Evolutionary conservation across 345 rosid species (phyloP), one percentile per base, ranked within the genome.

Genomic region (Streptanthus diversifolius): DNA sequence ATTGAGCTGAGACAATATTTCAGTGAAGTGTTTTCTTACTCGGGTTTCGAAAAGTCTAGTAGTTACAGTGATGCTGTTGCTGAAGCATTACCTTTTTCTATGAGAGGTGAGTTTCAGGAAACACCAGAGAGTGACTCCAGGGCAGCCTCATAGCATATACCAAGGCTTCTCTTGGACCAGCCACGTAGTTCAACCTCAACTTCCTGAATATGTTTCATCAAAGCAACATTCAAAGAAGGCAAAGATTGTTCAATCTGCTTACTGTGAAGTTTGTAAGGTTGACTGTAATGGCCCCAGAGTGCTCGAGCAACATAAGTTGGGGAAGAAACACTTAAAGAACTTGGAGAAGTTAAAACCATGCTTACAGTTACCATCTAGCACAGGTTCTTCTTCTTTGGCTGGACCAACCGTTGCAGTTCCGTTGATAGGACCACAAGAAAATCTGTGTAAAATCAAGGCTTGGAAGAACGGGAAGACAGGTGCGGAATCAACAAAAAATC

Each of bases 381-480:
- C 5, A 2, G 1, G 27, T 41, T 5, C 19, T 45, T 41, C 35
- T 29, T 21, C 66, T 47, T 44, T 48, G 51, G 4, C 43, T 30
- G 64, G 71, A 72, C 53, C 68, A 15, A n/a, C 76, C 7, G 8
- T 53, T 25, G 13, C 62, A 54, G 37, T 11, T 15, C 75, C 79
- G 14, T 36, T 69, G 22, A 79, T 64, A 12, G 83, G 85, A 41
- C 84, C 77, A 17, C 70, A 49, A 30, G 74, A 66, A 48, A 71
- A 85, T 14, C 80, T 76, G 5, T 12, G 51, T 21, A 71, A 73
- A 57, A 44, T 17, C 35, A 72, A 44, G 13, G 1, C 22, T 36
- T 79, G 40, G 73, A 80, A 73, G 70, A 83, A 77, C 72, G 77
- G 44, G 76, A 81, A 70, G 70, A 81, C 75, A 76, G 75, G 79